These are phyloP conservation scores for Podospora tetraspora DNA, from an alignment of 495 filamentous ascomycete genomes.

Conservation along the genomic window DNA sequence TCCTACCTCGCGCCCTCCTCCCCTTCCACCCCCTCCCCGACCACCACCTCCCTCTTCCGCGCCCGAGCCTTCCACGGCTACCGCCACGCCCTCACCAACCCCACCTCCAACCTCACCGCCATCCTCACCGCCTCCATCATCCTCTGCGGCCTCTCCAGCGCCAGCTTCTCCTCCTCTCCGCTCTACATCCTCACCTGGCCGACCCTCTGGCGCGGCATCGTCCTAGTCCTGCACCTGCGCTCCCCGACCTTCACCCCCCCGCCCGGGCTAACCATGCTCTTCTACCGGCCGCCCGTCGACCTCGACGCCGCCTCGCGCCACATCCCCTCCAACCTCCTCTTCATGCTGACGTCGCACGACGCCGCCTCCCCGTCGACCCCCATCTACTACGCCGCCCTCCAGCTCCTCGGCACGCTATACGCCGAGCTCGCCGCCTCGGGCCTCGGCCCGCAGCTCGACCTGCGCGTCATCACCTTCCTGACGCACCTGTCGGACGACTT, in stretches of 20 bases:
- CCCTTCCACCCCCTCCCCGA: constrained; percentile 8
- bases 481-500: constrained; percentile 49
- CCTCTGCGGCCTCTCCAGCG: constrained; percentile 36
- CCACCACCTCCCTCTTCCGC: constrained; percentile 33
- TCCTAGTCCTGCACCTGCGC: constrained; percentile 36
- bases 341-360: constrained; percentile 38
- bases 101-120: constrained; percentile 30
- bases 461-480: constrained; percentile 39
- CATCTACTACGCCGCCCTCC: constrained; percentile 32
- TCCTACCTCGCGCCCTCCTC: constrained; percentile 23
- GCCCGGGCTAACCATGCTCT: constrained; percentile 32
- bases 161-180: constrained; percentile 34
- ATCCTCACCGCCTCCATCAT: constrained; percentile 40
- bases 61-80: constrained; percentile 39
- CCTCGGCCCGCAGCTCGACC: constrained; percentile 31
- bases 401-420: constrained; percentile 40
- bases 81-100: constrained; percentile 39
- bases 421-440: constrained; percentile 32
- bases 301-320: constrained; percentile 29
- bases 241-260: constrained; percentile 15
- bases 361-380: constrained; percentile 28
- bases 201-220: constrained; percentile 42
- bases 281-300: constrained; percentile 38
- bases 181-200: constrained; percentile 45
- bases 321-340: constrained; percentile 39